Evolutionary conservation across 108 stramenopile genomes (phyloP).

Genomic region (Pseudonitzschia delicatissima): DNA sequence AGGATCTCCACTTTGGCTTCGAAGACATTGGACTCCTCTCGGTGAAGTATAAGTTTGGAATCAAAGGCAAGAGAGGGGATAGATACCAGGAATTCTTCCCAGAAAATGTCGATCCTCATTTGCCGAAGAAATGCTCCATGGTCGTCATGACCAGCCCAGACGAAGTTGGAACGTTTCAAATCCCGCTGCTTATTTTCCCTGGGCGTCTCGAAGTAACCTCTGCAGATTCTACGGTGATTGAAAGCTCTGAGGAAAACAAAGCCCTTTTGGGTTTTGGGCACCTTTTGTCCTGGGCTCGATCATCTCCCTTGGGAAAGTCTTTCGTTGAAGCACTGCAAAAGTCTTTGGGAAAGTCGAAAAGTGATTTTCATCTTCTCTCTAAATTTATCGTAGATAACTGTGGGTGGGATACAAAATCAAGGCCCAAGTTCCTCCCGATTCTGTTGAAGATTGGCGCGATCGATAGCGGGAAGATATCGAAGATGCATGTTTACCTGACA

Average conservation of each 20-base stretch:
- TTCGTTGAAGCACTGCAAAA: slow-evolving; percentile 10
- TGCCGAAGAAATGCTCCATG: slow-evolving; percentile 32
- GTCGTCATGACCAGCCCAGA: slow-evolving; percentile 30
- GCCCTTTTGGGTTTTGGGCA: slow-evolving; percentile 18
- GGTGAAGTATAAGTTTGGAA: slow-evolving; percentile 34
- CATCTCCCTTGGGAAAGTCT: slow-evolving; percentile 28
- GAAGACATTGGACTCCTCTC: slow-evolving; percentile 30
- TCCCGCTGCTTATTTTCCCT: slow-evolving; percentile 40
- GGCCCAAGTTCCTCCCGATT: slow-evolving; percentile 38
- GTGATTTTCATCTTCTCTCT: slow-evolving; percentile 16
- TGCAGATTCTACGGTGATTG: background rate
- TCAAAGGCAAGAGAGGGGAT: slow-evolving; percentile 2
- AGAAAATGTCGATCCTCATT: background rate
- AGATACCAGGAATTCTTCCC: background rate
- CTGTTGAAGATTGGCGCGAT: slow-evolving; percentile 64
- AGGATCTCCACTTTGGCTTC: slow-evolving; percentile 4
- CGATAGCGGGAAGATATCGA: slow-evolving; percentile 36
- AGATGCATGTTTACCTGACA: slow-evolving; percentile 49
- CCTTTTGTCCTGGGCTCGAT: slow-evolving; percentile 35
- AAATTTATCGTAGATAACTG: background rate
- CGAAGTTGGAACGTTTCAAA: slow-evolving; percentile 21
- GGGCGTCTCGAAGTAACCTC: slow-evolving; percentile 36
- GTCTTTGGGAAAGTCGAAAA: background rate
- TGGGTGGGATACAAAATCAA: background rate
- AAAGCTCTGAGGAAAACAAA: background rate